Percentiles rank a stretch among this genome's conserved stretches.
Conservation (phyloP, 192 early-diverging fungal genomes). For the Pecoramyces ruminantium region DNA sequence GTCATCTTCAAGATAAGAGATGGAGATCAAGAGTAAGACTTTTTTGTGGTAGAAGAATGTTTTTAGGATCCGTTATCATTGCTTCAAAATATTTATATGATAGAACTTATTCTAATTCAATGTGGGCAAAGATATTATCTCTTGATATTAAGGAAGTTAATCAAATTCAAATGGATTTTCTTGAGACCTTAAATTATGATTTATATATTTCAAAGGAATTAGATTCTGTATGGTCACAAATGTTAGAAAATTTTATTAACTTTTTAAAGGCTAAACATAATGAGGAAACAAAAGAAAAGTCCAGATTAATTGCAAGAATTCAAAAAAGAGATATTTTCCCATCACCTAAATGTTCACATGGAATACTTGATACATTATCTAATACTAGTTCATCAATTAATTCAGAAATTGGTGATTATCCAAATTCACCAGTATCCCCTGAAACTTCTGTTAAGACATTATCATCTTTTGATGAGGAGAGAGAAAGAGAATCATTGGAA, state of each 20-base stretch:
- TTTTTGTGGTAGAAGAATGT: constrained; percentile 61
- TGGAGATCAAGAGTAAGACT: not conserved
- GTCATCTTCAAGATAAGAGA: not conserved
- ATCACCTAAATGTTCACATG: too few species aligned
- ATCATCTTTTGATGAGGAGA: too few species aligned
- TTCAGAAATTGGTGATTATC: too few species aligned
- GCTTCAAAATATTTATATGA: constrained; percentile 78
- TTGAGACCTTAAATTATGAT: constrained; percentile 55
- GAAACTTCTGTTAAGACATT: too few species aligned
- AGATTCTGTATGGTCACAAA: not conserved
- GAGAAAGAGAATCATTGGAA: too few species aligned
- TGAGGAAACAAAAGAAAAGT: not conserved
- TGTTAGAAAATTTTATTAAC: not conserved
- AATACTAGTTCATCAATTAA: too few species aligned
- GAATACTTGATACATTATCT: too few species aligned
- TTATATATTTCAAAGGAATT: constrained; percentile 29
- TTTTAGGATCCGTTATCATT: constrained; percentile 62
- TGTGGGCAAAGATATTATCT: constrained; percentile 74
- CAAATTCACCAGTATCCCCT: too few species aligned
- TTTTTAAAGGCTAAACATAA: not conserved
- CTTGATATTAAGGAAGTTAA: constrained; percentile 59
- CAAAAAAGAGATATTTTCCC: too few species aligned
- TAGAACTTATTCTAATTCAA: constrained; percentile 62
- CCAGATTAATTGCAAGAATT: too few species aligned
- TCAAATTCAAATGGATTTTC: constrained; percentile 60